phyloP scores from a whole-genome alignment of 306 rosid species.

The Pterocarpus santalinus region DNA sequence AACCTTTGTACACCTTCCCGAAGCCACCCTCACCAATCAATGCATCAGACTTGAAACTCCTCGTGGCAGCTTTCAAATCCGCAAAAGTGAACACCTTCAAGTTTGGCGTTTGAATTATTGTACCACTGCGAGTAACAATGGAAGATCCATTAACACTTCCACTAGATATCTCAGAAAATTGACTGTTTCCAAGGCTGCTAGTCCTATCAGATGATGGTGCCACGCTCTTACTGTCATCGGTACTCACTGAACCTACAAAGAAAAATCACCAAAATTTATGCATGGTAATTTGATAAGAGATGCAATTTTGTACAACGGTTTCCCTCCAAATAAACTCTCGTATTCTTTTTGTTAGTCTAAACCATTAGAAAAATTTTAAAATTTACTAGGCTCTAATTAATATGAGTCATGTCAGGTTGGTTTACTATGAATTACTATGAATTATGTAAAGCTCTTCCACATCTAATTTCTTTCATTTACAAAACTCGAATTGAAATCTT shows the following conservation, averaged over 20 bases:
- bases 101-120: slow-evolving; percentile 59
- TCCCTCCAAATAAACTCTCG: too few relatives aligned
- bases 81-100: slow-evolving; percentile 68
- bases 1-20: slow-evolving; percentile 88
- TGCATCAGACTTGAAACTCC: slow-evolving; percentile 63
- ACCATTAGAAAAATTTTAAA: too few relatives aligned
- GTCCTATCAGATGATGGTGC: not conserved
- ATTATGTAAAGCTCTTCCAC: too few relatives aligned
- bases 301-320: too few relatives aligned
- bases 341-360: too few relatives aligned
- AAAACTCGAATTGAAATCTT: too few relatives aligned
- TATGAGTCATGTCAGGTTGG: too few relatives aligned
- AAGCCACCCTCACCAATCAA: slow-evolving; percentile 92
- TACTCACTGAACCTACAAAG: slow-evolving; percentile 50
- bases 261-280: too few relatives aligned
- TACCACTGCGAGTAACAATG: slow-evolving; percentile 44
- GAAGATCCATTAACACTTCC: slow-evolving; percentile 41
- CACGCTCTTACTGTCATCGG: slow-evolving; percentile 45
- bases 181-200: slow-evolving; percentile 59
- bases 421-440: too few relatives aligned
- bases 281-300: too few relatives aligned
- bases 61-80: slow-evolving; percentile 73
- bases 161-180: slow-evolving; percentile 57
- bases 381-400: too few relatives aligned
- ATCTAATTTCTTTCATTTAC: too few relatives aligned